phyloP scores from a whole-genome alignment of 1,284 basidiomycete genomes.

The Cryptococcus jaspeensis region DNA sequence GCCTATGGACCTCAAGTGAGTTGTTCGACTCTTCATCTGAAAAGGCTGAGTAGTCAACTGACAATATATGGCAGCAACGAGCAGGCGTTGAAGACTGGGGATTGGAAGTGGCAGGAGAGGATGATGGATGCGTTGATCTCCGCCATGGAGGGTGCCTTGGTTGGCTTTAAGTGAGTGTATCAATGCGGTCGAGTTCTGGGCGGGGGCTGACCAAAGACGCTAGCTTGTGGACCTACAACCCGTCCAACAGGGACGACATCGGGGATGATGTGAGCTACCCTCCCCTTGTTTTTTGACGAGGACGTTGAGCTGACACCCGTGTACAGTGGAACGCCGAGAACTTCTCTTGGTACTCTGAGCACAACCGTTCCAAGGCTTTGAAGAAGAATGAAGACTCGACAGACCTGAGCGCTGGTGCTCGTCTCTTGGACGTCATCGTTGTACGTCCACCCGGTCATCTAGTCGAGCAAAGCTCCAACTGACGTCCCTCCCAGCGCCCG shows the following conservation, averaged over 20 bases:
- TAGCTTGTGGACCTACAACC: slow-evolving; percentile 95
- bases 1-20: slow-evolving; percentile 91
- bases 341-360: slow-evolving; percentile 84
- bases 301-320: not conserved
- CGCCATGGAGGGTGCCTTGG: slow-evolving; percentile 67
- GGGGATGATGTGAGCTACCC: slow-evolving; percentile 65
- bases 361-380: slow-evolving; percentile 41
- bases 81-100: slow-evolving; percentile 67
- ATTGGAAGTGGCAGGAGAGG: slow-evolving; percentile 74
- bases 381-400: slow-evolving; percentile 55
- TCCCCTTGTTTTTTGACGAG: not conserved
- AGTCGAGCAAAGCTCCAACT: not conserved
- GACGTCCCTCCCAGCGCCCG: slow-evolving; percentile 36
- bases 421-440: slow-evolving; percentile 74
- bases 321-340: slow-evolving; percentile 86
- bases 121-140: slow-evolving; percentile 89
- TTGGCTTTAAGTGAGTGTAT: slow-evolving; percentile 82
- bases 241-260: slow-evolving; percentile 69
- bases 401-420: slow-evolving; percentile 70
- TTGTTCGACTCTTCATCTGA: slow-evolving; percentile 15
- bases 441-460: slow-evolving; percentile 27
- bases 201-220: no score
- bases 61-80: slow-evolving; percentile 57
- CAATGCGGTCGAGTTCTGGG: not conserved
- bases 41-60: not conserved